Evolutionary conservation across 2,329 filamentous ascomycete genomes (phyloP).

Genomic region (Fusarium graminum): DNA sequence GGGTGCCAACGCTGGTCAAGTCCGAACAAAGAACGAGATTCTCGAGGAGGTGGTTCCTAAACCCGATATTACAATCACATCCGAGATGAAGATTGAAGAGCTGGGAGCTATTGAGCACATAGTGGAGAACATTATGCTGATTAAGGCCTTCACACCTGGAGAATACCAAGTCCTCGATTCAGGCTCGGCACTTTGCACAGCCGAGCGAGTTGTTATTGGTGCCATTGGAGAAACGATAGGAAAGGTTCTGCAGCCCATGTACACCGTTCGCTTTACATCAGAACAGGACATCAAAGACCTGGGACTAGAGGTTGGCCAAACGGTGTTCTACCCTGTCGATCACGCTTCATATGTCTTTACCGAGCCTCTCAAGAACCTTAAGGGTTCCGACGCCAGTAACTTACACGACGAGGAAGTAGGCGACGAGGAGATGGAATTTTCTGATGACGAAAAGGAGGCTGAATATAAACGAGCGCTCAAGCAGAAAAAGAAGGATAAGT

Average conservation of each 20-base stretch:
- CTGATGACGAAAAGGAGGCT: slow-evolving; percentile 94
- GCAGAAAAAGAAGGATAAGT: slow-evolving; percentile 70
- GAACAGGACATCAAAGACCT: slow-evolving; percentile 75
- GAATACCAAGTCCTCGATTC: slow-evolving; percentile 88
- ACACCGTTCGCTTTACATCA: slow-evolving; percentile 82
- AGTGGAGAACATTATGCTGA: slow-evolving; percentile 82
- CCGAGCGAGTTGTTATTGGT: slow-evolving; percentile 81
- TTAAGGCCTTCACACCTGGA: slow-evolving; percentile 82
- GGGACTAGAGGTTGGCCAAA: slow-evolving; percentile 75
- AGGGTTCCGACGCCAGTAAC: slow-evolving; percentile 95
- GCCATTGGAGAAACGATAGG: slow-evolving; percentile 88
- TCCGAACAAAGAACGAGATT: slow-evolving; percentile 87
- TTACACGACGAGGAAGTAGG: slow-evolving; percentile 91
- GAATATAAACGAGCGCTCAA: slow-evolving; percentile 80
- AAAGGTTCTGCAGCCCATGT: slow-evolving; percentile 86
- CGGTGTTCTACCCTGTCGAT: slow-evolving; percentile 82
- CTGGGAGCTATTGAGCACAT: slow-evolving; percentile 82
- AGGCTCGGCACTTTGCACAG: slow-evolving; percentile 85
- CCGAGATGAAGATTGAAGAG: slow-evolving; percentile 80
- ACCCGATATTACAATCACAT: slow-evolving; percentile 82
- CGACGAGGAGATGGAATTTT: slow-evolving; percentile 92
- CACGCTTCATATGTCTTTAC: slow-evolving; percentile 91
- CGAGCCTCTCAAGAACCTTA: slow-evolving; percentile 79
- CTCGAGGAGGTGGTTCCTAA: slow-evolving; percentile 74
- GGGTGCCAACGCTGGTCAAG: slow-evolving; percentile 58